Base-by-base conservation (phyloP, 495 filamentous ascomycete genomes). In the Penicillium canescens region DNA sequence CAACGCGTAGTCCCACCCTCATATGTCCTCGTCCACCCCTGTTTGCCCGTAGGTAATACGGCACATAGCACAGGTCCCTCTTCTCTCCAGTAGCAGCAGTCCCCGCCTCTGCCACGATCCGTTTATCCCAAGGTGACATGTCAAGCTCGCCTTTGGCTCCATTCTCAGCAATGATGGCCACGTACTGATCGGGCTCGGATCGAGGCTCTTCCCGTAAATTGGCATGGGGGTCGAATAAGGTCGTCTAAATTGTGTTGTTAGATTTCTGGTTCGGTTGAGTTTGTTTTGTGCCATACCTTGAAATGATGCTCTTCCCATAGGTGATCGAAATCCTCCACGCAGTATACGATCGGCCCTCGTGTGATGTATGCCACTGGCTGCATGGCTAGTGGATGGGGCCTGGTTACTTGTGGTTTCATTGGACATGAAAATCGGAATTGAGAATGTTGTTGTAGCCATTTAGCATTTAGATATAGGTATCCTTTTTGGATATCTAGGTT, bases 221-320 rank as follows among this genome's bases (percentile, higher is more conserved):
- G 18, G 42, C 52, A 8, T 45, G 43, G 3, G 61, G 53, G 46
- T 72, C 57, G 7, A 70, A 59, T 3, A 66, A 23, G 3, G 51
- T 58, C 20, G 24, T 56, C 63, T 66, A 47, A 18, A 36, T n/a
- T 50, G 8, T 13, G 14, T 46, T 33, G 33, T 35, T 39, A 36
- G 9, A 54, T 20, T 4, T 34, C 24, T n/a, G n/a, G 13, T 34
- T 35, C 13, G 14, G 8, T 7, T 4, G 16, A 7, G n/a, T 42
- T 7, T 34, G 12, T 6, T 20, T 12, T n/a, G n/a, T 16, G 24
- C 3, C 26, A 36, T 60, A 68, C 72, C 68, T 80, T 80, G 68
- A 83, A 83, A 66, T 85, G 82, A 56, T 81, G 67, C 26, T 71
- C 48, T 52, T 81, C 80, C 77, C 81, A 83, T n/a, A 73, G 56